Percentiles rank a stretch among this genome's conserved stretches.
These are phyloP conservation scores for Echium plantagineum DNA, from an alignment of 257 asterid species.

Conservation along the genomic window DNA sequence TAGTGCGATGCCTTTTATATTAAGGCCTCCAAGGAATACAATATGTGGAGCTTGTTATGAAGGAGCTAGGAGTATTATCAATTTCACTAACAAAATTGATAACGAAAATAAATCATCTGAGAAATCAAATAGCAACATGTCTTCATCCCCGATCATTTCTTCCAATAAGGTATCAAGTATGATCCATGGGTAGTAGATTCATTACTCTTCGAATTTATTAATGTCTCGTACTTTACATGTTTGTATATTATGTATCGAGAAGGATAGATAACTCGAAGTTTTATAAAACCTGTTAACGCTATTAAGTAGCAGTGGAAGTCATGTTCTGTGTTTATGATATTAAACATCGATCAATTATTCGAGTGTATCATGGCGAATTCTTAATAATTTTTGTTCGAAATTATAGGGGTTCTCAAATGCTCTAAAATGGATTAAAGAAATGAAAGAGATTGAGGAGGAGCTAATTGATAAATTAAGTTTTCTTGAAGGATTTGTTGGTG, in stretches of 20 bases:
- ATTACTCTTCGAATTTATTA: no score
- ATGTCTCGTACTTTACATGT: no score
- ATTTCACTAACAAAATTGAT: slow-evolving; percentile 49
- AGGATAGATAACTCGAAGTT: no score
- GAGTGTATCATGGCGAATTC: no score
- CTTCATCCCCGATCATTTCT: slow-evolving; percentile 35
- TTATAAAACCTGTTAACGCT: no score
- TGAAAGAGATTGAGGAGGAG: slow-evolving; percentile 67
- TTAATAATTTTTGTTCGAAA: background rate
- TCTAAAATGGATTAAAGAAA: slow-evolving; percentile 82
- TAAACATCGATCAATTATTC: slow-evolving; percentile 4
- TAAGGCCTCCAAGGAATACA: slow-evolving; percentile 80
- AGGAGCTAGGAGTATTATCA: slow-evolving; percentile 65
- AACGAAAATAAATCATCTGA: slow-evolving; percentile 31
- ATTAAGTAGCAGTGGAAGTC: no score
- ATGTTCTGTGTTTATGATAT: background rate
- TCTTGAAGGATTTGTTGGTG: slow-evolving; percentile 47
- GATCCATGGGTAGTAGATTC: background rate
- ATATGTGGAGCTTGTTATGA: slow-evolving; percentile 83
- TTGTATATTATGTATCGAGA: no score
- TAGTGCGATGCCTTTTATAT: slow-evolving; percentile 66
- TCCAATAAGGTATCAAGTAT: slow-evolving; percentile 47
- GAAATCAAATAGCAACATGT: slow-evolving; percentile 16
- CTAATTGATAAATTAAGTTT: slow-evolving; percentile 46
- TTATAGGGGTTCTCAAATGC: slow-evolving; percentile 71